Conservation (phyloP, 495 filamentous ascomycete species). For the Podospora australis region DNA sequence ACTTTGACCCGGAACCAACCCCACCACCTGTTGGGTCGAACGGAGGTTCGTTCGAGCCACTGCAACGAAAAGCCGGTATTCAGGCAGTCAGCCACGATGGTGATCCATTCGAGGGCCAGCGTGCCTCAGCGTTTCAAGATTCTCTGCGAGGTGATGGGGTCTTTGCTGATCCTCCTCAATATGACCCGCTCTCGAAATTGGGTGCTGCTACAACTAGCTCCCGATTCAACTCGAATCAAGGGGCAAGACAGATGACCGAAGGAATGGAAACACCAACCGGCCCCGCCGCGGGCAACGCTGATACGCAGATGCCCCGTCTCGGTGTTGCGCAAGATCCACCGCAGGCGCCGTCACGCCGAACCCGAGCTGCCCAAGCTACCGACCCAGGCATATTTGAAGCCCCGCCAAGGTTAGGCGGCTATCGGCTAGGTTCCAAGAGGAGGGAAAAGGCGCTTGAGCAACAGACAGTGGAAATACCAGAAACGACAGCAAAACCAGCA, state of each 20-base stretch:
- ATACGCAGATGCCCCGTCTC: constrained; percentile 31
- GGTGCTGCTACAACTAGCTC: constrained; percentile 33
- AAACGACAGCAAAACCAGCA: constrained; percentile 9
- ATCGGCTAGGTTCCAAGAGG: constrained; percentile 42
- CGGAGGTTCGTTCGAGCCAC: constrained; percentile 27
- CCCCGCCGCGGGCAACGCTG: constrained; percentile 15
- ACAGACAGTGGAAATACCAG: constrained; percentile 16
- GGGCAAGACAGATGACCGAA: constrained; percentile 20
- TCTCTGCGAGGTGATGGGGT: constrained; percentile 27
- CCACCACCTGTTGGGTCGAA: constrained; percentile 23
- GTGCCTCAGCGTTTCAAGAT: constrained; percentile 30
- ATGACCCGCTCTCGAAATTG: constrained; percentile 39
- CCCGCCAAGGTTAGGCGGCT: constrained; percentile 58
- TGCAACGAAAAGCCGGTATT: constrained; percentile 30
- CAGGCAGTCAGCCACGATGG: constrained; percentile 32
- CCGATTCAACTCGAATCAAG: constrained; percentile 22
- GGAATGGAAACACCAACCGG: constrained; percentile 37
- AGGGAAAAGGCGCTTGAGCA: constrained; percentile 36
- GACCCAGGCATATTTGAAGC: constrained; percentile 51
- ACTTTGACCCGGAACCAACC: constrained; percentile 28
- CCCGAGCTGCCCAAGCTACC: constrained; percentile 51
- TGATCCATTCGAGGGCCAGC: constrained; percentile 40
- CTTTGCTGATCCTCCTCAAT: constrained; percentile 29
- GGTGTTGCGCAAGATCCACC: constrained; percentile 49
- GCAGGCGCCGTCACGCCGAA: constrained; percentile 58